Base-by-base conservation (phyloP, 805 yeast genomes). In the Pichia nakasei region DNA sequence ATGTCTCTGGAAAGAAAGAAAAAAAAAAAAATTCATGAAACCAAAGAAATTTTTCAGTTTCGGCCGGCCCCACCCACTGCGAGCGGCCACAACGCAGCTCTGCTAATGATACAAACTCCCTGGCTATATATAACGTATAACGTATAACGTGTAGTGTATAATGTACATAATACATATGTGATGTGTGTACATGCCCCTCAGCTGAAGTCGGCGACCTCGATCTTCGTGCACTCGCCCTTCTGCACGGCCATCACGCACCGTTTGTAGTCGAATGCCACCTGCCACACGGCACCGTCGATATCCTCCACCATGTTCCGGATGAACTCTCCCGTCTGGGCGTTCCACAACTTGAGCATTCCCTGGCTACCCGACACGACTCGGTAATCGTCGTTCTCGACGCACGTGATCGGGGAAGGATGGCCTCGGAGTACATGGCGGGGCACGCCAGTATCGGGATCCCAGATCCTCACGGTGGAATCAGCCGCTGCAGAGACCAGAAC, bases 401-500 rank as follows among this genome's bases (percentile, higher is more conserved):
- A 91, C 0, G 97, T 88, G 39, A 93, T 89, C 0, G 97, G 95
- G 13, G 80, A 76, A 22, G 80, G 75, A 61, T 88, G 91, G 27
- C 96, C 95, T 43, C 84, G 82, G 46, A 88, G 73, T 39, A 83
- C 76, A 56, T 77, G 76, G 41, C 69, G 67, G 35, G 85, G 76
- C 19, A 73, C 72, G 24, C 85, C 88, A 9, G 80, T 75, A 22
- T 76, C 76, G 2, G 96, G 93, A 57, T 93, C 84, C 98, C 98
- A 93, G 2, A 91, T 82, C 41, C 97, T 73, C 35, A 93, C 70
- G 0, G 96, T 82, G 3, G 93, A 78, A 61, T 93, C 98, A 0
- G 97, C 97, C 2, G 97, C 97, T 0, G 96, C 98, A 37, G 95
- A 83, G 2, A 91, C 95, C 12, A 93, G 68, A 39, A 78, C 80